Percentiles rank a stretch among this genome's conserved stretches.
These are phyloP conservation scores for Plectosphaerella plurivora DNA, from an alignment of 2,329 filamentous ascomycete genomes.

Conservation along the genomic window DNA sequence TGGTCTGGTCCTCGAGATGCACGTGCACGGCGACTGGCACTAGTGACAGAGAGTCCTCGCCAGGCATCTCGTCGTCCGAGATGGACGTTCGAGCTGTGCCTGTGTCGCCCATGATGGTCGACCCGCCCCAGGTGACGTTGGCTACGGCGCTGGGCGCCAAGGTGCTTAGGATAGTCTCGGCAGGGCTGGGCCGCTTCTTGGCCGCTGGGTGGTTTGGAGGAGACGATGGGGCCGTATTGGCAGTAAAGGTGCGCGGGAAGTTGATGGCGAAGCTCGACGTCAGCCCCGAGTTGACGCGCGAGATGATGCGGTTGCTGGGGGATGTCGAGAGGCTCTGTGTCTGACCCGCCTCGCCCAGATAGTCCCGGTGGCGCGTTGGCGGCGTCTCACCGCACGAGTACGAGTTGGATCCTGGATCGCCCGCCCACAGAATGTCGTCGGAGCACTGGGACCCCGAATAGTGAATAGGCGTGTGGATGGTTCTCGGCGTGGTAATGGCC, in stretches of 20 bases:
- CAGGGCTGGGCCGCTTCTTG: conserved; percentile 56
- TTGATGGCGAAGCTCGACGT: conserved; percentile 52
- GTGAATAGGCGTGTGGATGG: conserved; percentile 49
- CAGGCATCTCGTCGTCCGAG: conserved; percentile 48
- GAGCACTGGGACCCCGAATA: conserved; percentile 54
- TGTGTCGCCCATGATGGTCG: conserved; percentile 39
- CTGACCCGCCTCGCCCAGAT: conserved; percentile 35
- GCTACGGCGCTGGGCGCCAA: conserved; percentile 39
- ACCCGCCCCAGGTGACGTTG: conserved; percentile 46
- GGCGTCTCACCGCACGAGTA: conserved; percentile 61
- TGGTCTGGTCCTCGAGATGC: conserved; percentile 55
- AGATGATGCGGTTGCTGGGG: conserved; percentile 49
- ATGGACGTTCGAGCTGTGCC: conserved; percentile 45
- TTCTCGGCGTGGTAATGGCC: conserved; percentile 51
- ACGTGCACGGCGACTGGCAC: conserved; percentile 49
- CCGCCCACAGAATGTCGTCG: conserved; percentile 47
- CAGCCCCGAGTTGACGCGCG: conserved; percentile 50
- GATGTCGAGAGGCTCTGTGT: conserved; percentile 55
- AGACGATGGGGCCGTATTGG: conserved; percentile 31
- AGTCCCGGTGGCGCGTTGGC: conserved; percentile 43
- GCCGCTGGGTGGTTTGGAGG: conserved; percentile 30
- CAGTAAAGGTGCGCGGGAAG: conserved; percentile 42
- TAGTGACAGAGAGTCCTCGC: conserved; percentile 40
- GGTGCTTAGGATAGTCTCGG: conserved; percentile 54
- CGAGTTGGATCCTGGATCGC: conserved; percentile 51